Evolutionary conservation across 495 filamentous ascomycete genomes (phyloP), one percentile per base, ranked within the genome.

Genomic region (Delitschia confertaspora): DNA sequence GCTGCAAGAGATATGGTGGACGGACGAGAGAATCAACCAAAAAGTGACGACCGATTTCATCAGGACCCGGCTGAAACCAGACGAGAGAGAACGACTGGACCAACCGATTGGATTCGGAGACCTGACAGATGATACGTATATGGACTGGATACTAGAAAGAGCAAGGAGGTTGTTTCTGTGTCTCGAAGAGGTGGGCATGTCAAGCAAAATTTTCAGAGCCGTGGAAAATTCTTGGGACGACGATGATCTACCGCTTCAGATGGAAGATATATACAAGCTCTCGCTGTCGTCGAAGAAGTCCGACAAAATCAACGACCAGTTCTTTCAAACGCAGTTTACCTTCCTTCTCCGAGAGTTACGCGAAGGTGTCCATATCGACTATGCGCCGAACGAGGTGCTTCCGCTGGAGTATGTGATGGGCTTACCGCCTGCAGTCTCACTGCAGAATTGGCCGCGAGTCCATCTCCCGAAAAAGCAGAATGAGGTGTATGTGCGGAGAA

Each of bases 201-300:
- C 88, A 0, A 80, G 86, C 45, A 82, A 82, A 61, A 93, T 95
- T 36, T 95, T 95, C 54, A 75, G 78, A 13, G 67, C 88, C 29
- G 78, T 94, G 33, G 86, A 94, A 57, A 78, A 83, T 44, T 88
- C 83, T 3, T 85, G 81, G 70, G 86, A 93, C 51, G 89, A 96
- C 56, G 74, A 81, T 33, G 88, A 96, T 63, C 70, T 96, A 13
- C 89, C 89, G 0, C 68, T 95, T 38, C 70, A 82, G 0, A 70
- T 78, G 32, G 79, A 83, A 50, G 77, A 80, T 33, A 69, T 94
- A 16, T 74, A 75, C 55, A 73, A 73, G 20, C 70, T 93, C 2
- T 65, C 69, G 26, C 69, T 94, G 19, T 79, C 78, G 0, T 65
- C 69, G 13, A 65, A 67, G 6, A 71, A 70, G 27, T 71, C 84